Percentiles rank a stretch among this genome's conserved stretches.
These are phyloP conservation scores for Galerina marginata DNA, from an alignment of 768 basidiomycete genomes.

Conservation along the genomic window DNA sequence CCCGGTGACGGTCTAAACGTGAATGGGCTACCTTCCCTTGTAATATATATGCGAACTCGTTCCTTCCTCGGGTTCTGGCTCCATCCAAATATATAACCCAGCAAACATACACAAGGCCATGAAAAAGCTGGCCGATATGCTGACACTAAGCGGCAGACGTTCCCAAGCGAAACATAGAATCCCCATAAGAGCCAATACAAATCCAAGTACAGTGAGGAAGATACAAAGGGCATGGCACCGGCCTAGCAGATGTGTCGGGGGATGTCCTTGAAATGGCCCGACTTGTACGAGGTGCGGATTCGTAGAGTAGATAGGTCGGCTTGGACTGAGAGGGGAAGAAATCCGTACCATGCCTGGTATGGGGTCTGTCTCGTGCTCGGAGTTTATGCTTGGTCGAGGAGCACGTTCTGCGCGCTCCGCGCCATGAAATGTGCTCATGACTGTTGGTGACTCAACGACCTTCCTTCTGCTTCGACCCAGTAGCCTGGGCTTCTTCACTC, in stretches of 20 bases:
- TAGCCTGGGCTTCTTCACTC: constrained; percentile 11
- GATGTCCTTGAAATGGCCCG: constrained; percentile 46
- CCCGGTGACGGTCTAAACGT: no score
- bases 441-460: constrained; percentile 13
- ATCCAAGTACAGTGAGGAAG: constrained; percentile 50
- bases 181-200: constrained; percentile 54
- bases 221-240: constrained; percentile 57
- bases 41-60: constrained; percentile 15
- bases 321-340: background rate
- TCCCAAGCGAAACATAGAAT: constrained; percentile 60
- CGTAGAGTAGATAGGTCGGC: constrained; percentile 40
- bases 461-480: background rate
- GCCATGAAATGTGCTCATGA: background rate
- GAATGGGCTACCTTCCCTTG: background rate
- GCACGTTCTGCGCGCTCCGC: background rate
- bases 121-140: constrained; percentile 46
- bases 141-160: constrained; percentile 47
- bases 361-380: constrained; percentile 23
- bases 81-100: constrained; percentile 18
- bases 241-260: constrained; percentile 52
- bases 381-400: background rate
- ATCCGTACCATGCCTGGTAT: constrained; percentile 16
- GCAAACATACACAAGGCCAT: constrained; percentile 39
- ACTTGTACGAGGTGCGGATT: constrained; percentile 60
- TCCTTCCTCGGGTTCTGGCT: constrained; percentile 14